phyloP scores from a whole-genome alignment of 768 basidiomycete species.

The Coprinopsis sp. region DNA sequence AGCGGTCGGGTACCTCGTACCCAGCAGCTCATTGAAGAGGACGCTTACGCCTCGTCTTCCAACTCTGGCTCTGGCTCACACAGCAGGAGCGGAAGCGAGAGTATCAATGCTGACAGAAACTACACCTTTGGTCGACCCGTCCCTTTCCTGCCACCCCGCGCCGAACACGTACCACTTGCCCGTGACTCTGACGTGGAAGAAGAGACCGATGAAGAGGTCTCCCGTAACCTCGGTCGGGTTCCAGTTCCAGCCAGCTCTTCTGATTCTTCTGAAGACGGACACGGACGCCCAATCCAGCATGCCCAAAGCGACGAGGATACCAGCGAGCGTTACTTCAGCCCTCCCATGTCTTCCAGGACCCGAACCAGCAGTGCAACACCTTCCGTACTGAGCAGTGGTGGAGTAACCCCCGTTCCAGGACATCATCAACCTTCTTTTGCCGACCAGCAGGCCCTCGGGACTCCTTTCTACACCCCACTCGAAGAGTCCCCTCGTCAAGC shows the following conservation, averaged over 20 bases:
- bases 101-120: conserved; percentile 41
- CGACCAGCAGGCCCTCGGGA: neutral
- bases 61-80: too few species aligned
- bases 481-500: conserved; percentile 21
- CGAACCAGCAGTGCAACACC: conserved; percentile 4
- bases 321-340: neutral
- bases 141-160: conserved; percentile 35
- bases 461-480: conserved; percentile 10
- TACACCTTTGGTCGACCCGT: conserved; percentile 70
- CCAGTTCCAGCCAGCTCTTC: too few species aligned
- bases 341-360: neutral
- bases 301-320: neutral
- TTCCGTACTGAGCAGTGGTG: neutral
- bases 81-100: conserved; percentile 48
- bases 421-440: too few species aligned
- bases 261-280: too few species aligned
- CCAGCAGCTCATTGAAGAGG: conserved; percentile 10
- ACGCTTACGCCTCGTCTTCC: conserved; percentile 30
- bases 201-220: conserved; percentile 3
- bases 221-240: too few species aligned
- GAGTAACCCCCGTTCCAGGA: conserved; percentile 3
- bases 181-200: conserved; percentile 20
- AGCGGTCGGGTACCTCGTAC: conserved; percentile 4
- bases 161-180: too few species aligned
- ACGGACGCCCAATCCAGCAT: too few species aligned